Evolutionary conservation across 2,329 filamentous ascomycete genomes (phyloP), one percentile per base, ranked within the genome.

Genomic region (Fusarium sulawesiense): DNA sequence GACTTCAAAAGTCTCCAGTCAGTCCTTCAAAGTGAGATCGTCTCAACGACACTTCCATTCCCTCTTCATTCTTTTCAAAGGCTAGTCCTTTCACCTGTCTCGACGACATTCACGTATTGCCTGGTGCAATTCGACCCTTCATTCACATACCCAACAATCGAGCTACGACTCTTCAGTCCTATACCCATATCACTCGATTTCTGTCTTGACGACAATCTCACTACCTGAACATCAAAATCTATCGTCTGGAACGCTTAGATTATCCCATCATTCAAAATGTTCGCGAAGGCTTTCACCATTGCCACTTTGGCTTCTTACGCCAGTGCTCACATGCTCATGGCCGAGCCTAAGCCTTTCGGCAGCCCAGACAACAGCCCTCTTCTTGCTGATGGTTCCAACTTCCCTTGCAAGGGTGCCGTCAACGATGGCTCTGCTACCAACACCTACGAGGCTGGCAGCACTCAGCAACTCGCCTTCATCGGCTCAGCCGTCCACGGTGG

Each of bases 401-500:
- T 92, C 77, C 96, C 96, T 0, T 98, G 96, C 88, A 94, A 97
- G 79, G 79, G 72, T 0, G 83, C 81, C 0, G 48, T 77, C 49
- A 85, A 86, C 7, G 81, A 85, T 1, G 81, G 83, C 2, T 4
- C 20, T 0, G 81, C 80, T 3, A 81, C 80, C 75, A 93, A 93
- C 73, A 77, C 83, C 2, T 92, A 92, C 79, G 82, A 85, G 1
- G 75, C 80, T 4, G 80, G 80, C 1, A 79, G 79, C 74, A 76
- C 62, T 0, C 78, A 81, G 21, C 78, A 82, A 0, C 84, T 98
- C 2, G 79, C 81, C 0, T 93, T 97, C 79, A 81, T 81, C 0
- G 94, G 94, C 37, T 83, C 85, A 50, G 94, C 94, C 4, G 89
- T 91, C 0, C 96, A 99, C 73, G 94, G 94, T 20, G 96, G 96